Conservation (phyloP, 306 rosid species). For the Argentina anserina region DNA sequence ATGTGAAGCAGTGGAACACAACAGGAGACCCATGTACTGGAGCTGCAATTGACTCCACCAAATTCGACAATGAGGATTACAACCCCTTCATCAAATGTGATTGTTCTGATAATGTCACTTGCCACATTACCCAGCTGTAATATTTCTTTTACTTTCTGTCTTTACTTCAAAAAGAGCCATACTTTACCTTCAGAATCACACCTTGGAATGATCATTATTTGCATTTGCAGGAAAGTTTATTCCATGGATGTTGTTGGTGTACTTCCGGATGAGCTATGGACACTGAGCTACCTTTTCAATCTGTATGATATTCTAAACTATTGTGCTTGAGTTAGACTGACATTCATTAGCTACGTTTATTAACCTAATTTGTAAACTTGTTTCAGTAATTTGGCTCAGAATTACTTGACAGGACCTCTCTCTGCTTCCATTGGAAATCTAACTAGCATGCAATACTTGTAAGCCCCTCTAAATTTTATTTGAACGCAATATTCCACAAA, state of each 20-base stretch:
- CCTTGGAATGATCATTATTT: background rate
- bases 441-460: slow-evolving; percentile 60
- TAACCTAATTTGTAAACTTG: background rate
- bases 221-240: slow-evolving; percentile 56
- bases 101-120: slow-evolving; percentile 40
- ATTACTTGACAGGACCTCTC: slow-evolving; percentile 60
- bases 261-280: slow-evolving; percentile 75
- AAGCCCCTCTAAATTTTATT: slow-evolving; percentile 20
- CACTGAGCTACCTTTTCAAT: slow-evolving; percentile 51
- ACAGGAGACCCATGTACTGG: slow-evolving; percentile 75
- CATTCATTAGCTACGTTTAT: background rate
- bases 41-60: slow-evolving; percentile 34
- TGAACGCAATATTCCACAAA: background rate
- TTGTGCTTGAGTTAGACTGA: background rate
- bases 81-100: slow-evolving; percentile 71
- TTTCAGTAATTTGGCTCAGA: slow-evolving; percentile 55
- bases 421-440: slow-evolving; percentile 68
- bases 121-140: slow-evolving; percentile 64
- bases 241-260: slow-evolving; percentile 38
- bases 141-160: background rate
- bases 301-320: slow-evolving; percentile 43
- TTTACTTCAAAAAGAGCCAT: background rate
- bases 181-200: background rate
- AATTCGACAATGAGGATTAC: background rate
- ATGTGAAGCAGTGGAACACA: slow-evolving; percentile 46